Base-by-base conservation (phyloP, 305 asterid species). In the Fraxinus albicans region DNA sequence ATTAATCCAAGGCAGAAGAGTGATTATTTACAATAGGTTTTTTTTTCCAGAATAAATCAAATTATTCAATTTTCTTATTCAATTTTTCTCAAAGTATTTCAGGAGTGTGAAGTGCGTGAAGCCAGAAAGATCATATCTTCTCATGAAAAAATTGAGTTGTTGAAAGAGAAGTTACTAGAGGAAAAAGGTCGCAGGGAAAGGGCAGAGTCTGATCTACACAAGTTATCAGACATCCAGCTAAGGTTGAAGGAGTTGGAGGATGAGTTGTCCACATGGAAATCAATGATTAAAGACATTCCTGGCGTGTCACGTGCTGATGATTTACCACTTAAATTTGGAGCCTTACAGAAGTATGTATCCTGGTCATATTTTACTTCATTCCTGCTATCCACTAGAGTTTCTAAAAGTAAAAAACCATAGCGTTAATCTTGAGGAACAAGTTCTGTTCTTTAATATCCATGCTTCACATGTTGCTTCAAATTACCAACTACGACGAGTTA, bases 41-140 rank as follows among this genome's bases (percentile, higher is more conserved):
- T 65, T 47, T 84, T 44, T 0, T 13, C 53, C 53, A 47, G 53
- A 81, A 72, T 53, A 38, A 55, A 74, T 36, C 60, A 47, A 47
- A 36, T 23, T 17, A 69, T 77, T 10, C 38, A 33, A 35, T 73
- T 31, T 81, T 82, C 69, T 58, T 83, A 82, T 80, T 86, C 78
- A 47, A 58, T 72, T 80, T 88, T 72, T 80, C 81, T 86, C 87
- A 35, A 86, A 81, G 77, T 82, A 81, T 86, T 78, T 85, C 90
- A 94, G 99, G 99, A 96, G 88, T 84, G 93, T 91, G 99, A 96
- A 84, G 97, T 96, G 83, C 90, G 80, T 70, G 98, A 92, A 88
- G 98, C 98, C 73, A 94, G 94, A 86, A 94, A 89, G 86, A 81
- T 96, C 35, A 94, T 91, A 86, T 88, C 97, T 77, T 91, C 98